These are phyloP conservation scores for Taiozyma sp. DNA, from an alignment of 1,139 yeast genomes.

Conservation along the genomic window DNA sequence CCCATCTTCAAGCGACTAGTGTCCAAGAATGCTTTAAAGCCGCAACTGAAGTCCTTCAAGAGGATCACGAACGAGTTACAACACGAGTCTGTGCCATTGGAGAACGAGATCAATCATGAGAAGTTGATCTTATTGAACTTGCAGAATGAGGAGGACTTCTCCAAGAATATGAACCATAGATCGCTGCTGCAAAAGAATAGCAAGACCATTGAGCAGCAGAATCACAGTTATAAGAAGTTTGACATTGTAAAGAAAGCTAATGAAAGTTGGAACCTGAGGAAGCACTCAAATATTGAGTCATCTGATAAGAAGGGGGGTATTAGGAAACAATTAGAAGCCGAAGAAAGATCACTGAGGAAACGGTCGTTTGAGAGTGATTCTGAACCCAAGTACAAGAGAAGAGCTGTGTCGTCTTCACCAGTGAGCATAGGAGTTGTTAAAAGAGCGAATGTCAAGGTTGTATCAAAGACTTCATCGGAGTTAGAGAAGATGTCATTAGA, in stretches of 20 bases:
- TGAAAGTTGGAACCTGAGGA: constrained; percentile 22
- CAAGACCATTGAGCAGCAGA: constrained; percentile 3
- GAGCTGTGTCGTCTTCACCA: constrained; percentile 25
- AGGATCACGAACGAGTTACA: constrained; percentile 20
- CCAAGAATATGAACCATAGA: constrained; percentile 8
- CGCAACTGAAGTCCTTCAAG: constrained; percentile 21
- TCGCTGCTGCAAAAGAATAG: constrained; percentile 6
- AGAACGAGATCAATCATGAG: constrained; percentile 22
- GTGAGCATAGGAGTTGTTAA: constrained; percentile 13
- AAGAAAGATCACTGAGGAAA: constrained; percentile 12
- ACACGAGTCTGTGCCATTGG: constrained; percentile 18
- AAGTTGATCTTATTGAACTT: constrained; percentile 20
- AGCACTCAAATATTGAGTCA: constrained; percentile 5
- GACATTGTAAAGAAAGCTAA: constrained; percentile 22
- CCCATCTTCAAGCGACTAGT: constrained; percentile 23
- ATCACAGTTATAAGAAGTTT: constrained; percentile 13
- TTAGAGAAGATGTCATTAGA: constrained; percentile 25
- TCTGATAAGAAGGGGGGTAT: background rate
- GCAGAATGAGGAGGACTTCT: constrained; percentile 15
- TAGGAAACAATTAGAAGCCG: background rate
- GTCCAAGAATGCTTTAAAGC: constrained; percentile 18
- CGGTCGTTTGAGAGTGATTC: constrained; percentile 17
- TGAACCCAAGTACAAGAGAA: constrained; percentile 13
- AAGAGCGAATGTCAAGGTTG: constrained; percentile 22
- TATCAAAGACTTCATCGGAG: constrained; percentile 18